Evolutionary conservation across 2,329 filamentous ascomycete genomes (phyloP).

Genomic region (Stagonosporopsis rhizophila): DNA sequence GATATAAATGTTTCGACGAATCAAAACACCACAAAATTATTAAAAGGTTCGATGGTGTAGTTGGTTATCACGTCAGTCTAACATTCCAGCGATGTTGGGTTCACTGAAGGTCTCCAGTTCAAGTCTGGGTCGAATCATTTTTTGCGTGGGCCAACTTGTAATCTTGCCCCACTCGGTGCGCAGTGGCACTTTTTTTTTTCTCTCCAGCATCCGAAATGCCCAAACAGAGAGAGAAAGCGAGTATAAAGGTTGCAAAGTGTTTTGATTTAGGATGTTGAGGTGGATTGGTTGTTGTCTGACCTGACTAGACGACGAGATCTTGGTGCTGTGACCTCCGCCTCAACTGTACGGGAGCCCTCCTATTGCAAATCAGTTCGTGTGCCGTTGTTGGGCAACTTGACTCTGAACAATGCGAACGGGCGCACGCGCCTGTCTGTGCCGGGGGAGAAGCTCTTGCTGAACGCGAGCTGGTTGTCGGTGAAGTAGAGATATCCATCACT

Average conservation of each 20-base stretch:
- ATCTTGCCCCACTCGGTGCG: too few relatives aligned
- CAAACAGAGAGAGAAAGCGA: too few relatives aligned
- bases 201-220: too few relatives aligned
- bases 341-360: too few relatives aligned
- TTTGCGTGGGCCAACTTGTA: background rate
- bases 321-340: too few relatives aligned
- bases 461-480: constrained; percentile 59
- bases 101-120: constrained; percentile 18
- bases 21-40: too few relatives aligned
- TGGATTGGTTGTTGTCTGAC: too few relatives aligned
- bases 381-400: constrained; percentile 51
- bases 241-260: too few relatives aligned
- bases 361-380: constrained; percentile 46
- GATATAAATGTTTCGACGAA: too few relatives aligned
- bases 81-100: constrained; percentile 31
- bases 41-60: constrained; percentile 40
- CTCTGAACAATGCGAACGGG: constrained; percentile 54
- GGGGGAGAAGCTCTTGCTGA: constrained; percentile 47
- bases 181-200: too few relatives aligned
- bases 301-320: too few relatives aligned
- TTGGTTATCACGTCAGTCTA: constrained; percentile 58
- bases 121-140: constrained; percentile 17
- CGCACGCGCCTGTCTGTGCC: constrained; percentile 53
- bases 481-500: constrained; percentile 61
- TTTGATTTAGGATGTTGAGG: too few relatives aligned